Evolutionary conservation across 164 flowering plant species (phyloP).

Genomic region (Euptelea pleiosperma): DNA sequence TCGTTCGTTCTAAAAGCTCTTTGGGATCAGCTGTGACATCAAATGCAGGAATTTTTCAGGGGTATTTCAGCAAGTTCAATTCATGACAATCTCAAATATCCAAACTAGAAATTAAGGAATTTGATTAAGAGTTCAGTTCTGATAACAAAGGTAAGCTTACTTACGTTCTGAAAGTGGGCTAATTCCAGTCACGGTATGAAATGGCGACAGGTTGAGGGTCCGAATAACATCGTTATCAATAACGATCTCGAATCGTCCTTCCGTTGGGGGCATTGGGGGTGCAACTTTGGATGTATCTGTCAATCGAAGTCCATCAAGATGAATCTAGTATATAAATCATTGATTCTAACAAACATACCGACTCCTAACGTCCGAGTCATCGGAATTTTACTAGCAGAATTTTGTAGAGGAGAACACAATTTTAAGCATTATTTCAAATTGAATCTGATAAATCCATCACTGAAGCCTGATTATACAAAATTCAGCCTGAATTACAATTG

Average conservation of each 20-base stretch:
- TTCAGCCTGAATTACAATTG: background rate
- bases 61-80: too few relatives aligned
- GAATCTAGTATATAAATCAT: background rate
- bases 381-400: too few relatives aligned
- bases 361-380: too few relatives aligned
- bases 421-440: too few relatives aligned
- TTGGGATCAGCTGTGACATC: conserved; percentile 40
- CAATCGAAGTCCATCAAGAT: conserved; percentile 1
- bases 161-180: conserved; percentile 41
- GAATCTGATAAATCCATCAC: too few relatives aligned
- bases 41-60: background rate
- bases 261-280: conserved; percentile 79
- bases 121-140: background rate
- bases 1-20: conserved; percentile 60
- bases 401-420: too few relatives aligned
- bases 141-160: too few relatives aligned
- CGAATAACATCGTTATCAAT: conserved; percentile 51
- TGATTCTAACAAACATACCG: too few relatives aligned
- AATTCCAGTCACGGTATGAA: conserved; percentile 44
- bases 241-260: conserved; percentile 62
- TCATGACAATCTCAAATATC: too few relatives aligned
- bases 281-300: conserved; percentile 42
- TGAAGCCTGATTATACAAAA: background rate
- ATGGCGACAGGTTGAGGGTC: conserved; percentile 63
- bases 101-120: too few relatives aligned